These are phyloP conservation scores for Fusarium sp. DNA, from an alignment of 2,329 filamentous ascomycete genomes.

Conservation along the genomic window DNA sequence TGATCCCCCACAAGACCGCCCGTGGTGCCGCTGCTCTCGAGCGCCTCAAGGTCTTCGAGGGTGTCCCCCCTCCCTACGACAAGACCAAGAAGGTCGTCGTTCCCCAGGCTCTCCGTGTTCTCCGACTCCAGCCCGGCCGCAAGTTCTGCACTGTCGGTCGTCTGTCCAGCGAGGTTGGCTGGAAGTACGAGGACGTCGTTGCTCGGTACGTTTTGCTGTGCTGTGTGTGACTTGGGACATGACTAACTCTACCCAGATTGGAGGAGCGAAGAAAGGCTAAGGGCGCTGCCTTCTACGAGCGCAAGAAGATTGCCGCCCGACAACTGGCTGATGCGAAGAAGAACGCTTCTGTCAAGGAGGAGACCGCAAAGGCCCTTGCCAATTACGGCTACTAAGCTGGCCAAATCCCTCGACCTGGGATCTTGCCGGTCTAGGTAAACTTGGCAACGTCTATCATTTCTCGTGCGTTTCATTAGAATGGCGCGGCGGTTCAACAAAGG, in stretches of 20 bases:
- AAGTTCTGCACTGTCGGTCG: constrained; percentile 99
- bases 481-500: constrained; percentile 61
- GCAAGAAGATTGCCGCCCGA: constrained; percentile 96
- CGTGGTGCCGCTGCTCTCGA: constrained; percentile 96
- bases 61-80: constrained; percentile 98
- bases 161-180: constrained; percentile 98
- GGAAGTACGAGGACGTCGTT: constrained; percentile 99
- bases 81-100: constrained; percentile 99
- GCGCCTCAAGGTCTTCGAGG: constrained; percentile 99
- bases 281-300: constrained; percentile 98
- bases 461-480: constrained; percentile 65
- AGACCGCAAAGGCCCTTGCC: constrained; percentile 89
- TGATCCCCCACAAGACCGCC: constrained; percentile 99
- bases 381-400: constrained; percentile 84
- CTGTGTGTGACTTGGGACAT: neutral
- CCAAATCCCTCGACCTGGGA: constrained; percentile 44
- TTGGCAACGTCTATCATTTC: constrained; percentile 57
- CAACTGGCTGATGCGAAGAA: constrained; percentile 94
- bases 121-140: constrained; percentile 97
- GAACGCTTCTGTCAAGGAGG: constrained; percentile 85
- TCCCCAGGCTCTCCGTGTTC: constrained; percentile 95
- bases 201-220: constrained; percentile 77
- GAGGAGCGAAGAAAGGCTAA: constrained; percentile 99
- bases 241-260: constrained; percentile 68
- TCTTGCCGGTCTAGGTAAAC: constrained; percentile 45